Evolutionary conservation across 2,329 filamentous ascomycete genomes (phyloP).

Genomic region (Colletotrichum sp.): DNA sequence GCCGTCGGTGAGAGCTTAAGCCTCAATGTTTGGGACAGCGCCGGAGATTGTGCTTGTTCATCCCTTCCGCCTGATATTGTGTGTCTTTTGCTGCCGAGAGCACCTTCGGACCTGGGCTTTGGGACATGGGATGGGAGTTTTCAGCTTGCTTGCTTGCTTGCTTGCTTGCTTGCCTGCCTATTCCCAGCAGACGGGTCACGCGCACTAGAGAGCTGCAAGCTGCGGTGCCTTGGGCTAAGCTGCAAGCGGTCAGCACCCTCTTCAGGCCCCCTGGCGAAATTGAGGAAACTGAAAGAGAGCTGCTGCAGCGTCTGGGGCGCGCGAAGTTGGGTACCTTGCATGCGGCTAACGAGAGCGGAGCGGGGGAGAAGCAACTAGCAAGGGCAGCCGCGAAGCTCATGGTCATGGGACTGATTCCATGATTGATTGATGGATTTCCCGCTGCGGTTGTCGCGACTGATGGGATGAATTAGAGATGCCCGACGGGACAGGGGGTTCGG

Average conservation of each 20-base stretch:
- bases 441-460: background rate
- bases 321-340: background rate
- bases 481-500: background rate
- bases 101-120: background rate
- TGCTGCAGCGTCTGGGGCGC: background rate
- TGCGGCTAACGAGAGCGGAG: background rate
- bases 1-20: background rate
- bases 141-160: background rate
- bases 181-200: background rate
- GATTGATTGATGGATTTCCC: background rate
- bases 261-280: background rate
- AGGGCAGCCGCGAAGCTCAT: background rate
- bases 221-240: background rate
- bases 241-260: background rate
- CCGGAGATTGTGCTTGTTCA: background rate
- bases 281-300: background rate
- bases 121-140: background rate
- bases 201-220: background rate
- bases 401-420: background rate
- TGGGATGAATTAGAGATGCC: slow-evolving; percentile 5
- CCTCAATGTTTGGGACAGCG: background rate
- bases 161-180: background rate
- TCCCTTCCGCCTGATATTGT: background rate
- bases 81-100: background rate
- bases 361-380: background rate